Evolutionary conservation across 2,329 filamentous ascomycete genomes (phyloP).

Genomic region (Paecilomyces sp.): DNA sequence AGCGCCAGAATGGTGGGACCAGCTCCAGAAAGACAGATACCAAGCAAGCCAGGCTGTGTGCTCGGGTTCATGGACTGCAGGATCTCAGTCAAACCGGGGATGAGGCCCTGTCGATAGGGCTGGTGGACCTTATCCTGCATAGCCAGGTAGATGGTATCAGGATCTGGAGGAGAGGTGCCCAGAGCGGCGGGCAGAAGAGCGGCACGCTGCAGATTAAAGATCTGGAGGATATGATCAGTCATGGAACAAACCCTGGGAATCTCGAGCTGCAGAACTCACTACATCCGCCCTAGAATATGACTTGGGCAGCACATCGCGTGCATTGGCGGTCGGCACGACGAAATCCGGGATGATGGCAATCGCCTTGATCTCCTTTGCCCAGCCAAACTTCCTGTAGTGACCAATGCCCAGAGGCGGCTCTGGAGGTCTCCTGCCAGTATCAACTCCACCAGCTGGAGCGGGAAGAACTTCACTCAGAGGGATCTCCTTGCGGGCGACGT

Average conservation of each 20-base stretch:
- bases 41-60: constrained; percentile 79
- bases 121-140: constrained; percentile 99
- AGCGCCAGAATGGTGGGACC: constrained; percentile 92
- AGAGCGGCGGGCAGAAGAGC: constrained; percentile 84
- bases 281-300: constrained; percentile 76
- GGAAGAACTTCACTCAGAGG: constrained; percentile 90
- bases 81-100: constrained; percentile 86
- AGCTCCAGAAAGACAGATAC: constrained; percentile 90
- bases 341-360: constrained; percentile 95
- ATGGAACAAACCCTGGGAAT: neutral
- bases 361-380: constrained; percentile 92
- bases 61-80: constrained; percentile 83
- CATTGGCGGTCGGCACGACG: constrained; percentile 88
- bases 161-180: constrained; percentile 81
- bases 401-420: constrained; percentile 88
- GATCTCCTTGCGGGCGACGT: constrained; percentile 85
- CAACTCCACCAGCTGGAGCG: constrained; percentile 78
- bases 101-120: constrained; percentile 84
- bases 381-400: constrained; percentile 91
- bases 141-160: constrained; percentile 89
- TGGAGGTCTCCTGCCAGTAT: constrained; percentile 80
- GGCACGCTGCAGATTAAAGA: constrained; percentile 90
- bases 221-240: constrained; percentile 18
- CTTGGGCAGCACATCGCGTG: constrained; percentile 74
- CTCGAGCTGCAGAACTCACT: constrained; percentile 44